Conservation (phyloP, 805 yeast genomes). For the Groenewaldozyma salmanticensis region DNA sequence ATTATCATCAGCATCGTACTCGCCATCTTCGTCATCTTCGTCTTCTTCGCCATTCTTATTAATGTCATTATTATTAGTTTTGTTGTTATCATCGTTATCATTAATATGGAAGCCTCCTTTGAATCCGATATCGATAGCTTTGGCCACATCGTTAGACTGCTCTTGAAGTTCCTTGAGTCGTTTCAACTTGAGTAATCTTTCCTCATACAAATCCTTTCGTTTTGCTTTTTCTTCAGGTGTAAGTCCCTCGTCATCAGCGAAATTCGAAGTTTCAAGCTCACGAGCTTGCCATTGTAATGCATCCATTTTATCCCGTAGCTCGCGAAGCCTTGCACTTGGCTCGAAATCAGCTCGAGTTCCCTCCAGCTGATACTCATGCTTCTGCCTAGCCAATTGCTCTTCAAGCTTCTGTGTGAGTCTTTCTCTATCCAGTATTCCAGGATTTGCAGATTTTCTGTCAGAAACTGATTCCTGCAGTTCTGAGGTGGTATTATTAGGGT, state of each 20-base stretch:
- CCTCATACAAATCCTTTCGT: constrained; percentile 36
- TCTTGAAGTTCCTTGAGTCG: constrained; percentile 62
- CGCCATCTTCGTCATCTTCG: background rate
- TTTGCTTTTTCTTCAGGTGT: constrained; percentile 23
- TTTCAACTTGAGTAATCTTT: constrained; percentile 53
- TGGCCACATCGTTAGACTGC: constrained; percentile 54
- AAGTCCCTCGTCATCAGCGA: constrained; percentile 61
- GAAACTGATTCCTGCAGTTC: constrained; percentile 4
- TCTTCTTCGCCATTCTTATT: constrained; percentile 11
- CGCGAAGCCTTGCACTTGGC: constrained; percentile 67
- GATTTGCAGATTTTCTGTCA: no score
- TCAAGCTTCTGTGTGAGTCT: constrained; percentile 25
- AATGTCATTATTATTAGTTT: constrained; percentile 18
- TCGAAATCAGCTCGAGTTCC: constrained; percentile 41
- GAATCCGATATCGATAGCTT: constrained; percentile 18
- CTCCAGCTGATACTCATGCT: constrained; percentile 32
- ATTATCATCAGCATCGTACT: background rate
- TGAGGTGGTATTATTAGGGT: background rate
- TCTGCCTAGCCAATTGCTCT: constrained; percentile 25
- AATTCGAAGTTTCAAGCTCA: constrained; percentile 77
- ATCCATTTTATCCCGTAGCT: constrained; percentile 75
- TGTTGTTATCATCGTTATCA: constrained; percentile 18
- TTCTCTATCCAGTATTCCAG: constrained; percentile 26
- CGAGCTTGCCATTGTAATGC: constrained; percentile 76
- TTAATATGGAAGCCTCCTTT: constrained; percentile 1